Base-by-base conservation (phyloP, 345 rosid genomes). In the Microthlaspi erraticum region DNA sequence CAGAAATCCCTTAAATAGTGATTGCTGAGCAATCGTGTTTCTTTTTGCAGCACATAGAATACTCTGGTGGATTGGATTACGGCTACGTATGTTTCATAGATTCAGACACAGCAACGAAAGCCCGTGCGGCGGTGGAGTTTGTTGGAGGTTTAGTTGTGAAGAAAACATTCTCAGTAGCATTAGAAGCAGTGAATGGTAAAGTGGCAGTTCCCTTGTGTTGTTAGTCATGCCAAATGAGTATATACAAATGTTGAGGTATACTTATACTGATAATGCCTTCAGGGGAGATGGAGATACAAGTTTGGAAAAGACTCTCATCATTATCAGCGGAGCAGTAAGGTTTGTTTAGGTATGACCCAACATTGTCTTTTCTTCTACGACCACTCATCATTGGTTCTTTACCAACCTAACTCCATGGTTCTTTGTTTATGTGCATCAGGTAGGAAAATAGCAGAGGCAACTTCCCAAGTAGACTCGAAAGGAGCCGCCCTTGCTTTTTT, bases 111-210 rank as follows among this genome's bases (percentile, higher is more conserved):
- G 83, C 81, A 20, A 71, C 65, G 68, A 85, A 83, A 74, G 83
- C 85, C 17, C 85, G 83, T 69, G 62, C 85, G 5, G 83, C 82
- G 26, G 79, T 81, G 53, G 87, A 67, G 31, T 56, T 81, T 73
- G 70, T 66, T 51, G 80, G 68, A 9, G 87, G 81, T 50, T 75
- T 85, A 36, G 46, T 60, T 5, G 75, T 81, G 59, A 85, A 80
- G 53, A 79, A 81, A 16, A 74, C 29, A 75, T 81, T 78, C 50
- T 63, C 77, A 51, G 80, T 76, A 41, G 37, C 75, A 59, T 68
- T 85, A 49, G 85, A 79, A 78, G 80, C 89, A 29, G 77, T 85
- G n/a, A 73, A 76, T 50, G 89, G 87, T 85, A 68, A 38, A 64
- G 31, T 38, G 49, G 9, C 52, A 60, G n/a, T 49, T 9, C 36